phyloP scores from a whole-genome alignment of 345 rosid species.

The Camelina sativa region DNA sequence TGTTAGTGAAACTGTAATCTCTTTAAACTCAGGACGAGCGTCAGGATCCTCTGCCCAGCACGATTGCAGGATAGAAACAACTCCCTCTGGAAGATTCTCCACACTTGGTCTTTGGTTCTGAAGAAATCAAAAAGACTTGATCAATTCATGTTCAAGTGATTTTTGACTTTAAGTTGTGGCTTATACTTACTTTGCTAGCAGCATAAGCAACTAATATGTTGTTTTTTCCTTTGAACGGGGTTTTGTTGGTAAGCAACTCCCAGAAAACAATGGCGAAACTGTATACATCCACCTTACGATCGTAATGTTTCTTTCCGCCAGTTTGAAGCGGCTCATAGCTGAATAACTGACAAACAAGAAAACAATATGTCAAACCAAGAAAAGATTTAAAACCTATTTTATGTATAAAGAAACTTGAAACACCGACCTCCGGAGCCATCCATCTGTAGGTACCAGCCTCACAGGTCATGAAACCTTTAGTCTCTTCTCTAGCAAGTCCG shows the following conservation, averaged over 20 bases:
- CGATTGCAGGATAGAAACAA: constrained; percentile 53
- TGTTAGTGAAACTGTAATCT: constrained; percentile 47
- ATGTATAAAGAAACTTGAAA: constrained; percentile 2
- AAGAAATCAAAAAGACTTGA: background rate
- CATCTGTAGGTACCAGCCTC: constrained; percentile 47
- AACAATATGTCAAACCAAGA: constrained; percentile 9
- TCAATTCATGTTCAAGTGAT: constrained; percentile 21
- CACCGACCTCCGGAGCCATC: constrained; percentile 61
- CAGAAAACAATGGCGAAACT: constrained; percentile 75
- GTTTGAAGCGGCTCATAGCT: constrained; percentile 54
- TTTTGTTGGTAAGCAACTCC: constrained; percentile 72
- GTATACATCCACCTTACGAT: constrained; percentile 82
- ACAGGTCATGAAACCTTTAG: constrained; percentile 60
- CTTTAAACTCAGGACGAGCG: constrained; percentile 62
- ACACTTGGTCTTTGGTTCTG: constrained; percentile 74
- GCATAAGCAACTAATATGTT: constrained; percentile 61
- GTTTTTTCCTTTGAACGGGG: constrained; percentile 64
- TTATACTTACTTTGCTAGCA: constrained; percentile 54
- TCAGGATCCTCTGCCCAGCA: constrained; percentile 75
- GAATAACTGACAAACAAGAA: constrained; percentile 54
- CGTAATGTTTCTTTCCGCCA: constrained; percentile 68
- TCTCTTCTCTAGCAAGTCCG: constrained; percentile 74
- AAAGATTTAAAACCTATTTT: background rate
- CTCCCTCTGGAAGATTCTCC: constrained; percentile 56
- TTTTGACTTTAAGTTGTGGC: background rate